A percentile compares a stretch with the other conserved stretches of the same genome.
phyloP scores from a whole-genome alignment of 1,139 yeast genomes.

The Eremothecium coryli region DNA sequence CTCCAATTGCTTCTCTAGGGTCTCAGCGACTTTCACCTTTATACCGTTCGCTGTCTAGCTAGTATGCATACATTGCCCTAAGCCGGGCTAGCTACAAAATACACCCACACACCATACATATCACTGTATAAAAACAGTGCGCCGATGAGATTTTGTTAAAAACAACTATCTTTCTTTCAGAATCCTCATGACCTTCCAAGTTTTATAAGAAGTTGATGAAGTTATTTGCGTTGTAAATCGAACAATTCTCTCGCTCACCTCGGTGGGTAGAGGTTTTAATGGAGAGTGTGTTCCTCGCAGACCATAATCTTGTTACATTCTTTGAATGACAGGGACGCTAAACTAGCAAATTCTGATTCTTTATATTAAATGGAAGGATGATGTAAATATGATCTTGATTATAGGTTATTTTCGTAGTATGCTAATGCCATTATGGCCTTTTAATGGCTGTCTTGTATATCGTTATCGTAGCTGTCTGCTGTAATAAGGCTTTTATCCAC shows the following conservation, averaged over 20 bases:
- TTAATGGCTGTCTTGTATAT: too few species aligned
- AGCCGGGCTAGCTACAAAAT: neutral
- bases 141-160: neutral
- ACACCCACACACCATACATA: conserved; percentile 2
- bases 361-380: conserved; percentile 11
- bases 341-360: conserved; percentile 32
- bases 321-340: conserved; percentile 29
- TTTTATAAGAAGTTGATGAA: conserved; percentile 32
- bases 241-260: conserved; percentile 29
- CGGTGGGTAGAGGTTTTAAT: conserved; percentile 27
- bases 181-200: conserved; percentile 32
- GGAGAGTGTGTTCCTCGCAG: conserved; percentile 34
- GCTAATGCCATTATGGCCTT: too few species aligned
- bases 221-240: conserved; percentile 29
- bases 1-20: too few species aligned
- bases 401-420: too few species aligned
- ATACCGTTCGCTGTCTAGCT: too few species aligned
- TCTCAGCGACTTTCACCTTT: too few species aligned
- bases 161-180: conserved; percentile 11
- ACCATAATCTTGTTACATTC: conserved; percentile 32
- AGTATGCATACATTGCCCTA: too few species aligned
- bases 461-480: too few species aligned
- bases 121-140: neutral
- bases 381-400: too few species aligned
- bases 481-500: too few species aligned